Conservation (phyloP, 73 alveolate genomes). For the Uronychia setigera region DNA sequence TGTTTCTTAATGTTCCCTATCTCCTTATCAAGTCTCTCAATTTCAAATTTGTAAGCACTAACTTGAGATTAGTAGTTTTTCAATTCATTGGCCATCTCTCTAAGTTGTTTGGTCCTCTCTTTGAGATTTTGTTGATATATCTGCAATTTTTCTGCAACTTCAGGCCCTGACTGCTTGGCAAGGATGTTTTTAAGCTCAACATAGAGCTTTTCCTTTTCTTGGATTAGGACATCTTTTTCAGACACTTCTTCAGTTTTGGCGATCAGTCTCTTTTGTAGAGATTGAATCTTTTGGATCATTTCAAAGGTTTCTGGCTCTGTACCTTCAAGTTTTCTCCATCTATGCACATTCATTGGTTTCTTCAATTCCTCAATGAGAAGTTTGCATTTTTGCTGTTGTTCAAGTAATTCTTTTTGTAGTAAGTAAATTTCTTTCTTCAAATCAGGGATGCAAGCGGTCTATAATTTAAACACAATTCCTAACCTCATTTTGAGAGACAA, state of each 20-base stretch:
- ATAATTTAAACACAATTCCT: constrained; percentile 38
- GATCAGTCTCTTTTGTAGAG: constrained; percentile 97
- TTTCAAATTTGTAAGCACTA: constrained; percentile 83
- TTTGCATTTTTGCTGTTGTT: constrained; percentile 90
- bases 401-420: constrained; percentile 91
- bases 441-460: constrained; percentile 89
- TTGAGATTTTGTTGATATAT: constrained; percentile 96
- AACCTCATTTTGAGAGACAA: constrained; percentile 62
- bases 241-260: constrained; percentile 99
- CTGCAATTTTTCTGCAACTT: constrained; percentile 97
- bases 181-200: constrained; percentile 98
- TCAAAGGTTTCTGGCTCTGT: constrained; percentile 98
- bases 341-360: constrained; percentile 97
- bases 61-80: constrained; percentile 88
- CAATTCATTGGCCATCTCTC: constrained; percentile 89
- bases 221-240: constrained; percentile 90
- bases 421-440: constrained; percentile 81
- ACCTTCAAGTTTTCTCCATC: constrained; percentile 96
- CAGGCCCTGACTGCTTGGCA: constrained; percentile 99
- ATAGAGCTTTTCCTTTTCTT: constrained; percentile 99
- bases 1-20: constrained; percentile 66
- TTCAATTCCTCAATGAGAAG: constrained; percentile 94
- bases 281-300: constrained; percentile 90
- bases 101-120: constrained; percentile 96
- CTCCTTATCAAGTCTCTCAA: constrained; percentile 78